Evolutionary conservation across 805 yeast genomes (phyloP), one percentile per base, ranked within the genome.

Genomic region (Myxozyma kluyveri): DNA sequence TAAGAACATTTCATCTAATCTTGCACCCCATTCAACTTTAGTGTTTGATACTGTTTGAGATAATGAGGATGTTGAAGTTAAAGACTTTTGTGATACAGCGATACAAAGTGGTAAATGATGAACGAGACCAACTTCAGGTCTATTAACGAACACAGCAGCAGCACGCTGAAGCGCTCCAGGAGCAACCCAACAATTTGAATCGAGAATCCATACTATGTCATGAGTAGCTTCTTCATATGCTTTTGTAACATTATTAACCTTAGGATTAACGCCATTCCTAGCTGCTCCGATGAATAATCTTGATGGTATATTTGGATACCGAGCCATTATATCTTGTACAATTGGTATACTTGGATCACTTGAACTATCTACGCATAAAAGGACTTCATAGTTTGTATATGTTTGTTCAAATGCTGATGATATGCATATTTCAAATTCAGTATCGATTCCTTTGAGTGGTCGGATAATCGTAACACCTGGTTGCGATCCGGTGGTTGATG

Each of bases 171-270:
- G 69, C 0, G 88, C 76, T 22, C 83, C 79, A 0, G 83, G 80
- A 31, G 80, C 69, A 1, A 83, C 85, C 86, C 88, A 85, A 4
- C 86, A 93, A 63, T 88, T 88, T 24, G 90, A 82, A 68, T 88
- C 96, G 71, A 86, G 75, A 14, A 87, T 80, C 96, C 96, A 88
- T 10, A 89, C 60, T 18, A 85, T 76, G 63, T 88, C 96, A 67
- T 79, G 72, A 60, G 79, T 77, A 5, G 96, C 91, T 1, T 67
- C 67, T 36, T 71, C 66, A 63, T 83, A 87, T 4, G 95, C 96
- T 66, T 86, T 86, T n/a, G 88, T 82, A 42, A 88, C 71, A 67
- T 88, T 88, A 68, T 88, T 87, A 49, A 88, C 86, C 68, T 88
- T 88, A 4, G 96, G 96, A 62, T 88, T 88, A 3, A 95, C 93